Conservation (phyloP, 2,329 filamentous ascomycete genomes). For the Clonostachys solani region DNA sequence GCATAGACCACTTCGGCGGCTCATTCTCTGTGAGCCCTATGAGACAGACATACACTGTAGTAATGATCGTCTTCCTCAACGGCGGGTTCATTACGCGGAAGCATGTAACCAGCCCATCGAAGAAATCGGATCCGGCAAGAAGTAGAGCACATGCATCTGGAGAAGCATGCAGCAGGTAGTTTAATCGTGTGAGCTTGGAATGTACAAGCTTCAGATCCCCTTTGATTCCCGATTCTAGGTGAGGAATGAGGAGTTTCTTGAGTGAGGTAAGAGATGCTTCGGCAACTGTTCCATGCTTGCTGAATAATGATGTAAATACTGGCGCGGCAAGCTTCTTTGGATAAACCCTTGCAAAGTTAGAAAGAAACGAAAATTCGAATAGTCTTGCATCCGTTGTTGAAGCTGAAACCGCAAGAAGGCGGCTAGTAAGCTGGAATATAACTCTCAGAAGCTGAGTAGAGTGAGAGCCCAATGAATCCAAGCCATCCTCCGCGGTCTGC, state of each 20-base stretch:
- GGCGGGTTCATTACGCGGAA: slow-evolving; percentile 61
- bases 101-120: slow-evolving; percentile 68
- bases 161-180: slow-evolving; percentile 59
- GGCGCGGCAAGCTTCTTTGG: slow-evolving; percentile 55
- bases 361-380: slow-evolving; percentile 62
- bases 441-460: slow-evolving; percentile 51
- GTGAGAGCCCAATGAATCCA: slow-evolving; percentile 23
- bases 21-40: slow-evolving; percentile 63
- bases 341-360: slow-evolving; percentile 64
- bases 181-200: slow-evolving; percentile 51
- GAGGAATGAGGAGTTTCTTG: slow-evolving; percentile 58
- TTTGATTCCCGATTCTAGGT: slow-evolving; percentile 57
- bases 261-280: slow-evolving; percentile 52
- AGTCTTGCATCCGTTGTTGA: too few relatives aligned
- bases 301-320: slow-evolving; percentile 44
- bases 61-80: slow-evolving; percentile 63
- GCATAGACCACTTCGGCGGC: slow-evolving; percentile 65
- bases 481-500: slow-evolving; percentile 40
- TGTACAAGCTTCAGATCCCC: slow-evolving; percentile 52
- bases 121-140: slow-evolving; percentile 80
- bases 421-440: background rate
- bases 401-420: slow-evolving; percentile 35
- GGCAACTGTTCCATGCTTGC: slow-evolving; percentile 37
- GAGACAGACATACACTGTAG: slow-evolving; percentile 72
- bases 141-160: slow-evolving; percentile 56